Evolutionary conservation across 2,329 filamentous ascomycete genomes (phyloP), one percentile per base, ranked within the genome.

Genomic region (Xenoacremonium recifei): DNA sequence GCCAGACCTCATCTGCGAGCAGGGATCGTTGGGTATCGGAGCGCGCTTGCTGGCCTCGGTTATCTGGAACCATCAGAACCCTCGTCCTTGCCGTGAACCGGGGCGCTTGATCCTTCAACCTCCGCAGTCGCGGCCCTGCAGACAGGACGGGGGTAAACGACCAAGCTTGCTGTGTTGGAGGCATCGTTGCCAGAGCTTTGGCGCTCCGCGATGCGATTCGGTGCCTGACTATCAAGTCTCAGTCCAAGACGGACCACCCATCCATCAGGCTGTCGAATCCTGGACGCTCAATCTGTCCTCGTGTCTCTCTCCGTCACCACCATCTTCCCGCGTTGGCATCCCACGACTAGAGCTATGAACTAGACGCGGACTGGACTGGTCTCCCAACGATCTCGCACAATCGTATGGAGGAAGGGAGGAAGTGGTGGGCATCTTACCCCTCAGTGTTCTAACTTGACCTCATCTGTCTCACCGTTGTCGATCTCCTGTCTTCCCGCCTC

Each of bases 401-500:
- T 31, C 42, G 25, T 10, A 20, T 44, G 37, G 25, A 42, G 35
- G n/a, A n/a, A n/a, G n/a, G n/a, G n/a, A n/a, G n/a, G n/a, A n/a
- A n/a, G n/a, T n/a, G n/a, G n/a, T 48, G 41, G 37, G 44, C 39
- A 43, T 38, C 39, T 39, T 6, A 19, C 32, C 32, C 38, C 36
- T 39, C 44, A 21, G 30, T 42, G 37, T 27, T 39, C 37, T 30
- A 31, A 42, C 37, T 50, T 54, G 51, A 56, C 51, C 53, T 56
- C 49, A 55, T 41, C 39, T 44, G 18, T 40, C 33, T 53, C 45
- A 44, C 40, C 39, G 54, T 37, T 33, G 52, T 33, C 51, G 51
- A 57, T 48, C 51, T 48, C 48, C 50, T 43, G n/a, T 48, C 37
- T 40, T 50, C 32, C 42, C 35, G 23, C 48, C 43, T 44, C 35